A percentile compares a stretch with the other conserved stretches of the same genome.
phyloP scores from a whole-genome alignment of 169 alveolate genomes.

The Toxoplasma gondii region DNA sequence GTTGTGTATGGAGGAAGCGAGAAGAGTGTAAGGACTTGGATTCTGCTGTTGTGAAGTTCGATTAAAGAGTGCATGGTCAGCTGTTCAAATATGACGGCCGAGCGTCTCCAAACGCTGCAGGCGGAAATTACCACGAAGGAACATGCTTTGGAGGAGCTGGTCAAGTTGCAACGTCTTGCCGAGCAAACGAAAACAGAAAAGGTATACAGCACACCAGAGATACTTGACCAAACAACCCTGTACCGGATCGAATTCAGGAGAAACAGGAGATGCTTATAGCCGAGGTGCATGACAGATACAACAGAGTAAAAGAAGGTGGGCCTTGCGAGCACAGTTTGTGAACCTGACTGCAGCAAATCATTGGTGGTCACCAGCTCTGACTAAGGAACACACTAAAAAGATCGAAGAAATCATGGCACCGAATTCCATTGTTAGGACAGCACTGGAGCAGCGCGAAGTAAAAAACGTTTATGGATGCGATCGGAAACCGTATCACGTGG shows the following conservation, averaged over 20 bases:
- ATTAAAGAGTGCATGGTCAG: not conserved
- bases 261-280: not conserved
- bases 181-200: not conserved
- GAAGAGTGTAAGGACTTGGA: not conserved
- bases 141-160: not conserved
- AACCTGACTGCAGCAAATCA: not conserved
- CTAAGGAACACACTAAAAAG: not conserved
- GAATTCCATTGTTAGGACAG: not conserved
- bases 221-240: not conserved
- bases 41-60: not conserved
- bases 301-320: constrained; percentile 16
- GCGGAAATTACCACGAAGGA: not conserved
- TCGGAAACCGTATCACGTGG: not conserved
- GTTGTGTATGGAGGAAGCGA: not conserved
- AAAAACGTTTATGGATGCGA: not conserved
- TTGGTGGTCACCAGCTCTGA: not conserved
- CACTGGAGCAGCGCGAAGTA: constrained; percentile 32
- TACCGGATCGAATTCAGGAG: not conserved
- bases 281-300: constrained; percentile 12
- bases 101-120: not conserved
- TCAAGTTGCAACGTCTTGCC: not conserved
- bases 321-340: not conserved
- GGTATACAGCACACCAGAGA: not conserved
- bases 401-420: constrained; percentile 3
- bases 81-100: not conserved